phyloP scores from a whole-genome alignment of 2,329 filamentous ascomycete genomes.

The Diaporthe aspalathi region DNA sequence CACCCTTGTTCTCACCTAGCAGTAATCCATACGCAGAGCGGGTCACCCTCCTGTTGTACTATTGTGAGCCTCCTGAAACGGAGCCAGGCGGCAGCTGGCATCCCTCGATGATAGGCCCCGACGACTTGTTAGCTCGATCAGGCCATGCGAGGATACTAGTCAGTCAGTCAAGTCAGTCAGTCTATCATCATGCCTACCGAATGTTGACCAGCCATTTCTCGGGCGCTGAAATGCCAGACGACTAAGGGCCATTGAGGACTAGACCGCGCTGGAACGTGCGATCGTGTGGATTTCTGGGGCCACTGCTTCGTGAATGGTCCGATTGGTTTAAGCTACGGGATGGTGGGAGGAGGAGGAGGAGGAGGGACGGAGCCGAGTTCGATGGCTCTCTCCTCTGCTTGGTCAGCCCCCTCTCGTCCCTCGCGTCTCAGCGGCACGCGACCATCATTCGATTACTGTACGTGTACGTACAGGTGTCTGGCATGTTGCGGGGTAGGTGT shows the following conservation, averaged over 20 bases:
- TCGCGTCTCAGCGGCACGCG: conserved; percentile 10
- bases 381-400: neutral
- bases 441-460: conserved; percentile 22
- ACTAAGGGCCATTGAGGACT: conserved; percentile 9
- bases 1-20: neutral
- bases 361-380: too few species aligned
- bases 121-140: conserved; percentile 33
- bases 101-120: conserved; percentile 18
- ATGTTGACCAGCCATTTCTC: too few species aligned
- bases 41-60: neutral
- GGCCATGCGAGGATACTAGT: conserved; percentile 22
- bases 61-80: conserved; percentile 8
- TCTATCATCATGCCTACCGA: neutral
- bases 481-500: conserved; percentile 15
- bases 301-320: neutral
- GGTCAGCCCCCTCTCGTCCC: conserved; percentile 5
- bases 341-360: neutral
- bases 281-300: conserved; percentile 15
- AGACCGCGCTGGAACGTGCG: neutral
- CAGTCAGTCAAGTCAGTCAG: neutral
- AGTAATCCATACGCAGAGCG: neutral
- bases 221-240: neutral
- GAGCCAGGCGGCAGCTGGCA: neutral
- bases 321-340: neutral
- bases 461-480: neutral